phyloP scores from a whole-genome alignment of 768 basidiomycete genomes.

The Lentinula guzmanii region DNA sequence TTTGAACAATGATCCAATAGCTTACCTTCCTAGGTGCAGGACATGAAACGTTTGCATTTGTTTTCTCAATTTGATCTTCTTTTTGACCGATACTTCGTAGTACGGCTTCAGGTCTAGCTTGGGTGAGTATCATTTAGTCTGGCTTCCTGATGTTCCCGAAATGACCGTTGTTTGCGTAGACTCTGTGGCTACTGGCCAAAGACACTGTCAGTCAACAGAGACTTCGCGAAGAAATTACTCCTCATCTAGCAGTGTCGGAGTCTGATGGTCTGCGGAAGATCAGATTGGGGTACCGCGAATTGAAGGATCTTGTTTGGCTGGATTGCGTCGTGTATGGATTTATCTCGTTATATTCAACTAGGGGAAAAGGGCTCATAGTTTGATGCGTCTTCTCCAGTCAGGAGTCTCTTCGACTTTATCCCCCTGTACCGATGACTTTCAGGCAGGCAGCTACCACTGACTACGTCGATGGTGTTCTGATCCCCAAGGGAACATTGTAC shows the following conservation, averaged over 20 bases:
- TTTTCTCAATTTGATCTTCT: background rate
- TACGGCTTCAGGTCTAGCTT: conserved; percentile 30
- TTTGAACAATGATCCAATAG: background rate
- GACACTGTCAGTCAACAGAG: conserved; percentile 41
- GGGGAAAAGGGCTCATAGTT: background rate
- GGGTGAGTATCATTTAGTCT: conserved; percentile 22
- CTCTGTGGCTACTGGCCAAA: conserved; percentile 48
- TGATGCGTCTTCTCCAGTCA: conserved; percentile 18
- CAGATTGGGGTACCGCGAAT: conserved; percentile 29
- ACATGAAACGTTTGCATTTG: conserved; percentile 16
- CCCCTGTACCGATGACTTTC: conserved; percentile 33
- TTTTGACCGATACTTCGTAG: background rate
- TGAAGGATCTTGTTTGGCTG: conserved; percentile 34
- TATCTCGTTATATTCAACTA: background rate
- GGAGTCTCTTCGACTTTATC: conserved; percentile 34
- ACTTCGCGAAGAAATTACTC: conserved; percentile 47
- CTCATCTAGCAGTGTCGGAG: conserved; percentile 20
- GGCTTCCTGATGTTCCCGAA: background rate
- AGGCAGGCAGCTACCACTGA: conserved; percentile 31
- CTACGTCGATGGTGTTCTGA: conserved; percentile 33
- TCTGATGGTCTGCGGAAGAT: conserved; percentile 13
- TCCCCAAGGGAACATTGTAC: conserved; percentile 37
- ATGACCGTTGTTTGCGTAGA: conserved; percentile 16
- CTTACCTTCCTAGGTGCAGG: conserved; percentile 15
- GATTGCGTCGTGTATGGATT: conserved; percentile 18